These are phyloP conservation scores for Carex kokanica DNA, from an alignment of 176 grass and related monocot species.

Conservation along the genomic window DNA sequence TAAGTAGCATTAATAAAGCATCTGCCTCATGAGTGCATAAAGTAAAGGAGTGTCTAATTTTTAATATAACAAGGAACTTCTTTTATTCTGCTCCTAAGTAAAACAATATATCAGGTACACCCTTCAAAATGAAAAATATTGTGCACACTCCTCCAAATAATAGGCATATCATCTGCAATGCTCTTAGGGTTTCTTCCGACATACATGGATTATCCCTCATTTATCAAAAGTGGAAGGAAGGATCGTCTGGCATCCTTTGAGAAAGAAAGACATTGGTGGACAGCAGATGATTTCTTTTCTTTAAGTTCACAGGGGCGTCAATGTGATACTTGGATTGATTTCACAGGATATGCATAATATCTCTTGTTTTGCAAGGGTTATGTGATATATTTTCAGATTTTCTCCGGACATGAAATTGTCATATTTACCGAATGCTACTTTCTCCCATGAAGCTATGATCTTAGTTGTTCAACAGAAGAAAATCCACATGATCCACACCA, in stretches of 20 bases:
- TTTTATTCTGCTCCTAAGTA: not conserved
- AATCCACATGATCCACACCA: not conserved
- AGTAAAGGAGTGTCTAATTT: not conserved
- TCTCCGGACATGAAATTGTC: not conserved
- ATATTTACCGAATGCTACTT: not conserved
- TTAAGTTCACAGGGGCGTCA: not conserved
- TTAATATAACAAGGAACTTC: not conserved
- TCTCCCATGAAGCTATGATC: not conserved
- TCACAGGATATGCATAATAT: not conserved
- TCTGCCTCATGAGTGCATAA: not conserved
- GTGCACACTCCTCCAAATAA: not conserved
- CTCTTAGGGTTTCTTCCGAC: not conserved
- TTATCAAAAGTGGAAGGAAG: not conserved
- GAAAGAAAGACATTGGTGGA: not conserved
- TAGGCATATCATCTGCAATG: not conserved
- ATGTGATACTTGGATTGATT: not conserved
- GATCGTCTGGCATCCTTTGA: not conserved
- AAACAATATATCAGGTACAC: not conserved
- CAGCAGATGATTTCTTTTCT: not conserved
- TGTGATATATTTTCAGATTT: constrained; percentile 1
- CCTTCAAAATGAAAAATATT: not conserved
- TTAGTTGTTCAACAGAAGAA: constrained; percentile 7
- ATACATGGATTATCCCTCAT: not conserved
- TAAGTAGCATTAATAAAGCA: not conserved
- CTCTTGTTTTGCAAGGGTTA: not conserved